Conservation (phyloP, 352 stramenopile species). For the Phytophthora rubi region DNA sequence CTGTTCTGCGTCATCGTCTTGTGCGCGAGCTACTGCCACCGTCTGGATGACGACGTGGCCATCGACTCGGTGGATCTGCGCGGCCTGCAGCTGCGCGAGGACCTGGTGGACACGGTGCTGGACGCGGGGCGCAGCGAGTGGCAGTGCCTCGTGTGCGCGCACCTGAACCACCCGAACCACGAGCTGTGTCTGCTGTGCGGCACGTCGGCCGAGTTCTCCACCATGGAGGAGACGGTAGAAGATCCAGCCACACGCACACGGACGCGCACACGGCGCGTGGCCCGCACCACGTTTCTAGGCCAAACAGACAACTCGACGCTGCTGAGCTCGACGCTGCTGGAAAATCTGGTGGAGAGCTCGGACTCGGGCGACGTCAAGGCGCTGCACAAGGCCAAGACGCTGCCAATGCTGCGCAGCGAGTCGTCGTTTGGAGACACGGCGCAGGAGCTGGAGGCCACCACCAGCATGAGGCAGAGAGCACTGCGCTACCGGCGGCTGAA, state of each 20-base stretch:
- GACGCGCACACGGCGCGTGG: constrained; percentile 21
- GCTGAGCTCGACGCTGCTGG: constrained; percentile 41
- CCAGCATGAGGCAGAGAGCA: constrained; percentile 56
- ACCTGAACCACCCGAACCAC: constrained; percentile 79
- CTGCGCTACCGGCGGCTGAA: constrained; percentile 69
- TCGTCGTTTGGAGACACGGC: constrained; percentile 27
- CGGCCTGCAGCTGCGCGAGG: constrained; percentile 60
- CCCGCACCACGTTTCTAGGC: constrained; percentile 38
- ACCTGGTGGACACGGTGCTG: constrained; percentile 72
- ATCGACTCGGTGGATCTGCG: constrained; percentile 66
- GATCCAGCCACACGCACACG: constrained; percentile 18
- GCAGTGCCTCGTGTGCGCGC: constrained; percentile 77
- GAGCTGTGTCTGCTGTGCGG: constrained; percentile 67
- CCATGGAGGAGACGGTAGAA: constrained; percentile 47
- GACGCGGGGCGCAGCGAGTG: constrained; percentile 68
- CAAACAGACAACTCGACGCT: constrained; percentile 34
- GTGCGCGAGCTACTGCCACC: constrained; percentile 48
- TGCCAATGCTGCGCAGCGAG: constrained; percentile 33
- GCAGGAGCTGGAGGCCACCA: constrained; percentile 41
- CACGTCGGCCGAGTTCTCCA: constrained; percentile 62
- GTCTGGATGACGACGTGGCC: constrained; percentile 42
- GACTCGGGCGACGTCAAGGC: constrained; percentile 18
- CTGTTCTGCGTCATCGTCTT: constrained; percentile 56
- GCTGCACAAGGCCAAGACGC: constrained; percentile 40
- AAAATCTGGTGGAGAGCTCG: constrained; percentile 22